A percentile compares a stretch with the other conserved stretches of the same genome.
These are phyloP conservation scores for Pulveroboletus sp. DNA, from an alignment of 768 basidiomycete species.

Conservation along the genomic window DNA sequence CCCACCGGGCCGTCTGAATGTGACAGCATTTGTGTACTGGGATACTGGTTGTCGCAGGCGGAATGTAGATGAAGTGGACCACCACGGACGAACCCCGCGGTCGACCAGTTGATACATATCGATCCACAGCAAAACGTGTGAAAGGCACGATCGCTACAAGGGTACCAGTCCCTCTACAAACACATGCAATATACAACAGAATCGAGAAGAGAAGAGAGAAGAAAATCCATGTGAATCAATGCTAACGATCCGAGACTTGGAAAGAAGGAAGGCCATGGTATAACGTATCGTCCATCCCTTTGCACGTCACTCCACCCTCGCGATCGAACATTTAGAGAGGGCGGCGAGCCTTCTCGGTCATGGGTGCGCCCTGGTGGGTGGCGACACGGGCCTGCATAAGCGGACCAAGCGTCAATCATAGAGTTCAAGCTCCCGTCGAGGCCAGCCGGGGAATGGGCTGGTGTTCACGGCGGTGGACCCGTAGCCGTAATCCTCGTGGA, in stretches of 20 bases:
- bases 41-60: no score
- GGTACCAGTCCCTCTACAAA: conserved; percentile 27
- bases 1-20: no score
- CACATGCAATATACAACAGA: conserved; percentile 13
- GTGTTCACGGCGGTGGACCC: conserved; percentile 10
- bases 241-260: conserved; percentile 10
- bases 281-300: conserved; percentile 1
- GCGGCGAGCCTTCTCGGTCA: conserved; percentile 28
- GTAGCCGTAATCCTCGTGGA: conserved; percentile 4
- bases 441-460: conserved; percentile 2
- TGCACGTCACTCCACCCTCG: no score
- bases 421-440: conserved; percentile 1
- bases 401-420: conserved; percentile 3
- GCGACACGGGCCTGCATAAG: conserved; percentile 16
- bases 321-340: conserved; percentile 17
- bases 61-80: no score
- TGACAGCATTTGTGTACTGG: no score
- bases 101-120: no score
- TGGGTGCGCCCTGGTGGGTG: conserved; percentile 17
- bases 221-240: conserved; percentile 21
- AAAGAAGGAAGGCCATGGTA: conserved; percentile 4
- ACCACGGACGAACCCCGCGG: no score
- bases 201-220: conserved; percentile 8
- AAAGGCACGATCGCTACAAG: conserved; percentile 2
- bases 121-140: not conserved